These are phyloP conservation scores for Saccharomycopsis guyanensis DNA, from an alignment of 805 yeast species.

Conservation along the genomic window DNA sequence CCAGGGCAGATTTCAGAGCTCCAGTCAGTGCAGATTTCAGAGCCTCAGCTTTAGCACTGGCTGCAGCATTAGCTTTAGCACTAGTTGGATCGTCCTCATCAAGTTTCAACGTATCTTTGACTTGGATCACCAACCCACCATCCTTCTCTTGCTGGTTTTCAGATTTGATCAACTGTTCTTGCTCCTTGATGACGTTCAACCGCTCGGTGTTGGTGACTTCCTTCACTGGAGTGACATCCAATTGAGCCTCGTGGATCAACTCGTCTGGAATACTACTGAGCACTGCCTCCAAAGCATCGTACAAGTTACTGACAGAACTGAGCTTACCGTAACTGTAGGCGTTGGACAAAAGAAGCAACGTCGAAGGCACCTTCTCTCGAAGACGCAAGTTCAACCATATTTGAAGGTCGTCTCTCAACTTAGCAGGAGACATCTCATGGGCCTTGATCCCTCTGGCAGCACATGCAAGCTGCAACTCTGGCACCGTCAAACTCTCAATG, in stretches of 20 bases:
- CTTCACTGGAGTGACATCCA: slow-evolving; percentile 56
- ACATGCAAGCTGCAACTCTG: slow-evolving; percentile 84
- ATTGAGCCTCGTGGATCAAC: slow-evolving; percentile 89
- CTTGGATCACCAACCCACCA: slow-evolving; percentile 43
- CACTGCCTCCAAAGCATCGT: slow-evolving; percentile 84
- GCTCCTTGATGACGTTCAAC: slow-evolving; percentile 68
- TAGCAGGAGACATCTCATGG: slow-evolving; percentile 68
- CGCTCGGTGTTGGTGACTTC: slow-evolving; percentile 55
- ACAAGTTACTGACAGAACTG: slow-evolving; percentile 49
- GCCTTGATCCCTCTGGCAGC: slow-evolving; percentile 89
- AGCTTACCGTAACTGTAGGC: slow-evolving; percentile 82
- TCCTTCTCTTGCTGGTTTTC: slow-evolving; percentile 74
- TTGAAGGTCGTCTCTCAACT: slow-evolving; percentile 71
- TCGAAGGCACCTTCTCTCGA: slow-evolving; percentile 86
- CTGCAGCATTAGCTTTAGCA: too few relatives aligned
- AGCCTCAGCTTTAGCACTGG: too few relatives aligned
- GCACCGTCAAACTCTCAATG: slow-evolving; percentile 67
- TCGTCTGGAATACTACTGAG: slow-evolving; percentile 89
- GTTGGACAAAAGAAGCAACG: slow-evolving; percentile 74
- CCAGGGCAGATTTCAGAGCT: too few relatives aligned
- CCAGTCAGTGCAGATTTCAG: too few relatives aligned
- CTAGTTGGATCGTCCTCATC: slow-evolving; percentile 32
- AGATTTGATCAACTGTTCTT: slow-evolving; percentile 74
- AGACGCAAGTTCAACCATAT: slow-evolving; percentile 89
- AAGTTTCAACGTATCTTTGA: slow-evolving; percentile 41